Evolutionary conservation across 768 basidiomycete species (phyloP).

Genomic region (Leccinum subgranulosum): DNA sequence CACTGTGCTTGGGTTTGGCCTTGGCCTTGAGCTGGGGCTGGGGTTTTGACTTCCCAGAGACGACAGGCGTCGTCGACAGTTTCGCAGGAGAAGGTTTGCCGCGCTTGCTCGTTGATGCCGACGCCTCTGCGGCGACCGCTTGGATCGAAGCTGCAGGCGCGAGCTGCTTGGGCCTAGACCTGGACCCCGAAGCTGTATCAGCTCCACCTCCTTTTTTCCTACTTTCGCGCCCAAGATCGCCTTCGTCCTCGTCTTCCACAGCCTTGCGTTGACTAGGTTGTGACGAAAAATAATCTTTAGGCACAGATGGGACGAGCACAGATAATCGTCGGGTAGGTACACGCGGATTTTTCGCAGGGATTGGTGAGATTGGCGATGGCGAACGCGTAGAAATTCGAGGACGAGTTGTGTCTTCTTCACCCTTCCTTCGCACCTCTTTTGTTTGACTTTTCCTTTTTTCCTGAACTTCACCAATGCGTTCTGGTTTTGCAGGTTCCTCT

Average conservation of each 20-base stretch:
- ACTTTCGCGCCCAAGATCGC: neutral
- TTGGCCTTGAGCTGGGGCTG: constrained; percentile 5
- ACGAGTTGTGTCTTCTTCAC: neutral
- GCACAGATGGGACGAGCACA: constrained; percentile 28
- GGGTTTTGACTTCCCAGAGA: constrained; percentile 3
- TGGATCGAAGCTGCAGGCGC: constrained; percentile 19
- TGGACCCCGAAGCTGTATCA: neutral
- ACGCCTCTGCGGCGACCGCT: constrained; percentile 22
- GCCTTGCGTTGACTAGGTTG: constrained; percentile 5
- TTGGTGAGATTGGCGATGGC: constrained; percentile 3
- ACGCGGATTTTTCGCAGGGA: neutral
- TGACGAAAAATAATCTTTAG: constrained; percentile 23
- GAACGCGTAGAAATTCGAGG: constrained; percentile 10
- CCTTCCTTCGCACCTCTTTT: neutral
- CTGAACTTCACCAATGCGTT: constrained; percentile 1
- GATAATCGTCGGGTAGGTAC: constrained; percentile 21
- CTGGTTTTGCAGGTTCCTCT: neutral
- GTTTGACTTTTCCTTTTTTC: neutral
- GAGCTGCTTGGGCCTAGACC: constrained; percentile 6
- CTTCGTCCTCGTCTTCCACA: neutral
- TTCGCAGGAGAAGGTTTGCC: constrained; percentile 17
- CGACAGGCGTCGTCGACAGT: neutral
- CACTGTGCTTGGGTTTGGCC: constrained; percentile 2
- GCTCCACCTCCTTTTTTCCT: neutral
- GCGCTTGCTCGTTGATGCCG: constrained; percentile 17